Percentiles rank a stretch among this genome's conserved stretches.
phyloP scores from a whole-genome alignment of 2,329 filamentous ascomycete species.

The Pseudogymnoascus sp. region DNA sequence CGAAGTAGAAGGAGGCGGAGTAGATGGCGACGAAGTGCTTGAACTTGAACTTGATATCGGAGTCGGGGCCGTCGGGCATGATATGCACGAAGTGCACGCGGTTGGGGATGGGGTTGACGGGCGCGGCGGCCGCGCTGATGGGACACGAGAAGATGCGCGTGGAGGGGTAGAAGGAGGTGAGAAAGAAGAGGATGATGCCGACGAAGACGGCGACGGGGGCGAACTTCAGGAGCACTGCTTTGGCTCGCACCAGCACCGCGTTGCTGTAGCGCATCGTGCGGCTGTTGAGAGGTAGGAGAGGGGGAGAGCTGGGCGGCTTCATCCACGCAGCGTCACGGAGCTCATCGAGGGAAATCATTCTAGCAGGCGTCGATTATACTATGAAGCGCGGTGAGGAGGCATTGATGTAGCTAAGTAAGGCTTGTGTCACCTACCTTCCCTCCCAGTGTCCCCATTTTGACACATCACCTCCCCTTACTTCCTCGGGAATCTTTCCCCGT shows the following conservation, averaged over 20 bases:
- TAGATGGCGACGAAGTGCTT: slow-evolving; percentile 23
- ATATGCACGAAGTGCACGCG: slow-evolving; percentile 25
- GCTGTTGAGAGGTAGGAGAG: not conserved
- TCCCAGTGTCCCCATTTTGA: not conserved
- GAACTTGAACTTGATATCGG: slow-evolving; percentile 19
- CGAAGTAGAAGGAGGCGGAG: slow-evolving; percentile 19
- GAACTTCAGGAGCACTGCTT: not conserved
- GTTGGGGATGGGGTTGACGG: slow-evolving; percentile 19
- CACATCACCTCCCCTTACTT: not conserved
- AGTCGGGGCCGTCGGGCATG: slow-evolving; percentile 13
- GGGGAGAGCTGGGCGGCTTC: not conserved
- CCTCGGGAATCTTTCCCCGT: not conserved
- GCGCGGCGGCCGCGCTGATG: not conserved
- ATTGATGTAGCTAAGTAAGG: not conserved
- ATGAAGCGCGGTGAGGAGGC: not conserved
- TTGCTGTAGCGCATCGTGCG: not conserved
- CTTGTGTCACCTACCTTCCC: not conserved
- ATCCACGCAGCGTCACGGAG: not conserved
- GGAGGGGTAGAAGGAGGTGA: not conserved
- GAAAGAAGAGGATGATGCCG: not conserved
- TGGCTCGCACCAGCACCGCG: not conserved
- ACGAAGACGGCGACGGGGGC: not conserved
- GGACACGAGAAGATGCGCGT: not conserved
- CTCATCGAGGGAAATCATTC: not conserved
- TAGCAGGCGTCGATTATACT: not conserved